These are phyloP conservation scores for Pythium dissotocum DNA, from an alignment of 352 stramenopile species.

Conservation along the genomic window DNA sequence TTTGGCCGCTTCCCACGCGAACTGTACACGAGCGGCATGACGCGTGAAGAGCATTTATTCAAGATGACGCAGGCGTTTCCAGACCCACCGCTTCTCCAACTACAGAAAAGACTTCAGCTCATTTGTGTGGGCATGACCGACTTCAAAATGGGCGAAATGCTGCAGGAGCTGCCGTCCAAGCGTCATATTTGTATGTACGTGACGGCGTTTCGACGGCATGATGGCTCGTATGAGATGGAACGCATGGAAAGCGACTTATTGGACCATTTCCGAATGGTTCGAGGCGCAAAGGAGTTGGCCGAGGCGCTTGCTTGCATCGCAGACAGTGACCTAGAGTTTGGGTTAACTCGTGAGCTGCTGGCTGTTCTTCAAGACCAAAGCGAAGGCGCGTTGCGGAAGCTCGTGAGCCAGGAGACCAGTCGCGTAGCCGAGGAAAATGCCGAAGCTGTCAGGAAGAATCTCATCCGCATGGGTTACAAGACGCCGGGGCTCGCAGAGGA, in stretches of 20 bases:
- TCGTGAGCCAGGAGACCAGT: slow-evolving; percentile 41
- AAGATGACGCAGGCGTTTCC: slow-evolving; percentile 54
- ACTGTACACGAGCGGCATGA: slow-evolving; percentile 68
- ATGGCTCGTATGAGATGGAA: slow-evolving; percentile 55
- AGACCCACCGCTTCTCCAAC: slow-evolving; percentile 43
- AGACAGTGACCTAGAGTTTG: slow-evolving; percentile 67
- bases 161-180: slow-evolving; percentile 91
- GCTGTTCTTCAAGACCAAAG: slow-evolving; percentile 42
- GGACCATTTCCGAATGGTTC: slow-evolving; percentile 81
- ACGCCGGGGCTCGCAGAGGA: slow-evolving; percentile 3
- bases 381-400: slow-evolving; percentile 39
- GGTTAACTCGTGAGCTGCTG: slow-evolving; percentile 44
- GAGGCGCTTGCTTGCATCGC: slow-evolving; percentile 56
- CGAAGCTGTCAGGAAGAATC: slow-evolving; percentile 40
- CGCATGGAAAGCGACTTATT: slow-evolving; percentile 60
- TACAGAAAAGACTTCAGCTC: slow-evolving; percentile 55
- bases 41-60: slow-evolving; percentile 49
- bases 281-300: slow-evolving; percentile 51
- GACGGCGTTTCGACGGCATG: slow-evolving; percentile 43
- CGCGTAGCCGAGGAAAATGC: slow-evolving; percentile 51
- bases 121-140: slow-evolving; percentile 81
- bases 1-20: slow-evolving; percentile 61
- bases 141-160: slow-evolving; percentile 85
- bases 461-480: slow-evolving; percentile 71
- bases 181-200: slow-evolving; percentile 87